Evolutionary conservation across 1,284 basidiomycete species (phyloP).

Genomic region (Cutaneotrichosporon curvatum): DNA sequence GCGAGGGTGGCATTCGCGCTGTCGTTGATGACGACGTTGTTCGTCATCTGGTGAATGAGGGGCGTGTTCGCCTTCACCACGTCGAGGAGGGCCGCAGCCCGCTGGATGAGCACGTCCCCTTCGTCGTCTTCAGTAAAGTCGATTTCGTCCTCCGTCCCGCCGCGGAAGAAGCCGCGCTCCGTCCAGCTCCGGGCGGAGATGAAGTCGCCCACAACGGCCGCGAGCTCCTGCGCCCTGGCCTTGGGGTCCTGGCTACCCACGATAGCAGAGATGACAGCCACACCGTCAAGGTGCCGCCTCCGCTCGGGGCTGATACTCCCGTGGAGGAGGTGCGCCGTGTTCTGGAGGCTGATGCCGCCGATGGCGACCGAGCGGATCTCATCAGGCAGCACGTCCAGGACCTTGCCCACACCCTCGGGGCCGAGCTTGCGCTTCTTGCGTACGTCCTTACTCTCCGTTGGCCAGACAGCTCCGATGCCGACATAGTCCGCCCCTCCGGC

Average conservation of each 20-base stretch:
- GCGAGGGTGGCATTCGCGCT: slow-evolving; percentile 88
- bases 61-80: slow-evolving; percentile 56
- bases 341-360: slow-evolving; percentile 72
- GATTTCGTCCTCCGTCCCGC: too few relatives aligned
- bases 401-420: slow-evolving; percentile 58
- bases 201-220: slow-evolving; percentile 39
- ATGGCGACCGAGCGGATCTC: slow-evolving; percentile 63
- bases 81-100: slow-evolving; percentile 51
- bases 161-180: slow-evolving; percentile 7
- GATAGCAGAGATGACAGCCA: slow-evolving; percentile 89
- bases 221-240: slow-evolving; percentile 50
- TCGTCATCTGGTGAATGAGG: slow-evolving; percentile 85
- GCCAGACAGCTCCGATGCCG: slow-evolving; percentile 75
- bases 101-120: slow-evolving; percentile 45
- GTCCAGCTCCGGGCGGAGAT: slow-evolving; percentile 21
- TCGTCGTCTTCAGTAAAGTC: too few relatives aligned
- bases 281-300: slow-evolving; percentile 59
- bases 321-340: slow-evolving; percentile 64
- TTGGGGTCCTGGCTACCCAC: slow-evolving; percentile 61
- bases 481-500: slow-evolving; percentile 69
- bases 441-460: slow-evolving; percentile 64
- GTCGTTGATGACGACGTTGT: slow-evolving; percentile 81
- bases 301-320: slow-evolving; percentile 58
- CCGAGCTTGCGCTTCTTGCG: slow-evolving; percentile 54
- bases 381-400: slow-evolving; percentile 54